Evolutionary conservation across 352 stramenopile species (phyloP).

Genomic region (Phytophthora macrochlamydospora): DNA sequence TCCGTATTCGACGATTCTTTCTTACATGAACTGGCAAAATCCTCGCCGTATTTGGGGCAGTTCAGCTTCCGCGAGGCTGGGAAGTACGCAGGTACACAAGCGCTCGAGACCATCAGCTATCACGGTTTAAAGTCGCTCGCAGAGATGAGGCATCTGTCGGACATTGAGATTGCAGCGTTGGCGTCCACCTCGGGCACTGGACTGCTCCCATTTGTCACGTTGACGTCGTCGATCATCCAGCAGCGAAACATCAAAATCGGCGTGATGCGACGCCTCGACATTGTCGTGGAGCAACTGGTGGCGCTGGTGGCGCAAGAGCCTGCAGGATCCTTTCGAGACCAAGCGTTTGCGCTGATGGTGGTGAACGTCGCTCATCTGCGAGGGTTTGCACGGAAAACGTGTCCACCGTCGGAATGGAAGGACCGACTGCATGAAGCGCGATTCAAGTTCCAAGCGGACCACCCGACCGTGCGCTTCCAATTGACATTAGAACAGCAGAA

Average conservation of each 20-base stretch:
- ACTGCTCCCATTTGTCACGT: conserved; percentile 35
- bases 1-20: conserved; percentile 49
- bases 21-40: conserved; percentile 24
- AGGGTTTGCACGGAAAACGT: conserved; percentile 23
- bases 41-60: conserved; percentile 36
- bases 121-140: conserved; percentile 35
- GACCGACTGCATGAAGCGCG: conserved; percentile 27
- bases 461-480: conserved; percentile 45
- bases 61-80: conserved; percentile 39
- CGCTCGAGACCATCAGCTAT: conserved; percentile 36
- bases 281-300: conserved; percentile 37
- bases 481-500: conserved; percentile 42
- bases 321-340: conserved; percentile 18
- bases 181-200: conserved; percentile 21
- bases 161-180: conserved; percentile 43
- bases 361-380: conserved; percentile 43
- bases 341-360: conserved; percentile 43
- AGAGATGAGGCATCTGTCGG: conserved; percentile 39
- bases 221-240: conserved; percentile 26
- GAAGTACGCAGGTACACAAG: conserved; percentile 37
- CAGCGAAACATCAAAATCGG: conserved; percentile 55
- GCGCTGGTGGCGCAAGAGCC: conserved; percentile 33
- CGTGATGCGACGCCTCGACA: conserved; percentile 37
- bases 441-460: conserved; percentile 22
- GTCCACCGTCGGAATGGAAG: conserved; percentile 30